A percentile compares a stretch with the other conserved stretches of the same genome.
These are phyloP conservation scores for Candida sp. DNA, from an alignment of 1,139 yeast genomes.

Conservation along the genomic window DNA sequence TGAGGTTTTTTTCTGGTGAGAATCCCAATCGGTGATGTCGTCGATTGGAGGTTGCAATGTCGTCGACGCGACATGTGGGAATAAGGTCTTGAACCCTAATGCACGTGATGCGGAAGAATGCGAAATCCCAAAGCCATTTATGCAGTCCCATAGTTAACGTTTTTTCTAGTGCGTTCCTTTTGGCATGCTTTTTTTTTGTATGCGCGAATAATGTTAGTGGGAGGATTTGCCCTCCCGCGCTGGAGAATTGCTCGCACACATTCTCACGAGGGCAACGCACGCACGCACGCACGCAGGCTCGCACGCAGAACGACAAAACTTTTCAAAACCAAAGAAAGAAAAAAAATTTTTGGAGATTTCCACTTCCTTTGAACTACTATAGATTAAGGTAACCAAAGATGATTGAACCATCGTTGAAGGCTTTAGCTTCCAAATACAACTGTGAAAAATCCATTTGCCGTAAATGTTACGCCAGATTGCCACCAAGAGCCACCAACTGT, in stretches of 20 bases:
- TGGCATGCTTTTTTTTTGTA: not conserved
- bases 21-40: not conserved
- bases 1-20: not conserved
- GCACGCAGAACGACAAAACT: not conserved
- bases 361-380: conserved; percentile 4
- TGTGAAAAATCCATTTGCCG: conserved; percentile 99
- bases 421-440: conserved; percentile 99
- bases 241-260: not conserved
- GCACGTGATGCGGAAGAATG: conserved; percentile 4
- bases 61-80: not conserved
- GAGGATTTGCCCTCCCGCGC: not conserved
- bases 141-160: conserved; percentile 1
- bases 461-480: conserved; percentile 99
- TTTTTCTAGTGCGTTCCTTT: not conserved
- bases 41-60: not conserved
- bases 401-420: conserved; percentile 99
- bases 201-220: not conserved
- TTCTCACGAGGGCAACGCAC: not conserved
- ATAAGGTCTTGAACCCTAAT: not conserved
- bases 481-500: conserved; percentile 99
- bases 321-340: conserved; percentile 1
- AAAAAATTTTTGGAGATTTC: conserved; percentile 7
- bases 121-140: no score
- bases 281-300: not conserved
- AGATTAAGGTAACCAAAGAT: conserved; percentile 40